Percentiles rank a stretch among this genome's conserved stretches.
phyloP scores from a whole-genome alignment of 371 early-diverging fungal genomes.

The Circinella umbellata region DNA sequence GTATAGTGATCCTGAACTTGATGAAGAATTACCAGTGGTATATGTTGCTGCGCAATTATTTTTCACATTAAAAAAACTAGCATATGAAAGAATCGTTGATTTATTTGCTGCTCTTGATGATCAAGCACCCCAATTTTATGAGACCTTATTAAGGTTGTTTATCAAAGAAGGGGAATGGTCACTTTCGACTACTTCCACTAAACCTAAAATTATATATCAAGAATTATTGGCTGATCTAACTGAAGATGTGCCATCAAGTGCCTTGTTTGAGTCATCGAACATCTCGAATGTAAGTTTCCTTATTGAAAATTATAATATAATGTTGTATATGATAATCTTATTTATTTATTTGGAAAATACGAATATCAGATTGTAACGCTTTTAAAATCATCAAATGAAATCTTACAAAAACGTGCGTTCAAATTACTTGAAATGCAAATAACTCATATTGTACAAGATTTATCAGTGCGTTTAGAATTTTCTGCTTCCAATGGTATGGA shows the following conservation, averaged over 20 bases:
- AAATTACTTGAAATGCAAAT: constrained; percentile 43
- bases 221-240: constrained; percentile 35
- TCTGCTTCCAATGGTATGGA: constrained; percentile 31
- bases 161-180: constrained; percentile 11
- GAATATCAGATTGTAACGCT: constrained; percentile 24
- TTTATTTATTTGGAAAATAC: background rate
- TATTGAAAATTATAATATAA: too few species aligned
- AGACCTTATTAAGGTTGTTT: constrained; percentile 18
- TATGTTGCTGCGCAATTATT: constrained; percentile 22
- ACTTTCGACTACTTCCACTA: background rate
- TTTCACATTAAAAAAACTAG: constrained; percentile 10
- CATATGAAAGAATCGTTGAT: constrained; percentile 17
- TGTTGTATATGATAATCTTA: too few species aligned
- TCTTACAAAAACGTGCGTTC: constrained; percentile 53
- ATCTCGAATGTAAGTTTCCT: constrained; percentile 28
- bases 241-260: constrained; percentile 35
- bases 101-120: constrained; percentile 15
- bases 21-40: constrained; percentile 22
- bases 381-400: constrained; percentile 32
- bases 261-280: constrained; percentile 24
- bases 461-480: constrained; percentile 58
- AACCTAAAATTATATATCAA: constrained; percentile 34
- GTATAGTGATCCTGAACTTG: constrained; percentile 31
- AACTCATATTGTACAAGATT: constrained; percentile 44
- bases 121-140: constrained; percentile 10